Percentiles rank a stretch among this genome's conserved stretches.
phyloP scores from a whole-genome alignment of 768 basidiomycete genomes.

The Hirschioporus abietinus region DNA sequence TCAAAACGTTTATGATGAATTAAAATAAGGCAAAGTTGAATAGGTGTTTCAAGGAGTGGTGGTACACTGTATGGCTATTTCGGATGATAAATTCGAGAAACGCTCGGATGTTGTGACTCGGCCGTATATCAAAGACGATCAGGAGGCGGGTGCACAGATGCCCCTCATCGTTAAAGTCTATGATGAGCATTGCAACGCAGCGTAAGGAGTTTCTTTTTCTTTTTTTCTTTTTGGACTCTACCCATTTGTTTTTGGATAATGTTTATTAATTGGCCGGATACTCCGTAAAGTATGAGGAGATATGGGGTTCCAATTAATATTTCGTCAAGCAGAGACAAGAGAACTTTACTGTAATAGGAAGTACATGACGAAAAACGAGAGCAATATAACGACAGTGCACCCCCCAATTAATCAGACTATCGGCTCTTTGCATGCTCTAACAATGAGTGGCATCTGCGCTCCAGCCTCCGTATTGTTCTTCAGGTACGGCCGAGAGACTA shows the following conservation, averaged over 20 bases:
- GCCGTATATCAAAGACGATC: conserved; percentile 38
- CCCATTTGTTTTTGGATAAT: too few relatives aligned
- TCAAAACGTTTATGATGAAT: conserved; percentile 9
- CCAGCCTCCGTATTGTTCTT: conserved; percentile 32
- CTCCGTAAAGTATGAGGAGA: too few relatives aligned
- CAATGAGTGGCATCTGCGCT: conserved; percentile 38
- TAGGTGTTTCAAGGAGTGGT: too few relatives aligned
- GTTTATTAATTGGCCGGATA: too few relatives aligned
- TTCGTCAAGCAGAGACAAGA: too few relatives aligned
- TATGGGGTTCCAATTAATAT: too few relatives aligned
- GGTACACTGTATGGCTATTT: conserved; percentile 6
- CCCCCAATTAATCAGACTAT: neutral
- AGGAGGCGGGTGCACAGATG: conserved; percentile 35
- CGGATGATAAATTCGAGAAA: conserved; percentile 27
- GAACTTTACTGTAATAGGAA: too few relatives aligned
- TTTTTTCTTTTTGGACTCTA: too few relatives aligned
- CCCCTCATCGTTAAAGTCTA: conserved; percentile 28
- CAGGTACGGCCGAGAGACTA: conserved; percentile 43
- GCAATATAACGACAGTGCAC: too few relatives aligned
- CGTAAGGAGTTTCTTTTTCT: too few relatives aligned
- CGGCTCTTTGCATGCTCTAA: conserved; percentile 10
- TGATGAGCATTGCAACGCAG: too few relatives aligned
- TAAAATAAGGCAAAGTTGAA: conserved; percentile 4
- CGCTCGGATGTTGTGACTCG: conserved; percentile 32
- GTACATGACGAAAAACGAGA: too few relatives aligned